Base-by-base conservation (phyloP, 177 flowering plant species). In the Vitis hybrid region DNA sequence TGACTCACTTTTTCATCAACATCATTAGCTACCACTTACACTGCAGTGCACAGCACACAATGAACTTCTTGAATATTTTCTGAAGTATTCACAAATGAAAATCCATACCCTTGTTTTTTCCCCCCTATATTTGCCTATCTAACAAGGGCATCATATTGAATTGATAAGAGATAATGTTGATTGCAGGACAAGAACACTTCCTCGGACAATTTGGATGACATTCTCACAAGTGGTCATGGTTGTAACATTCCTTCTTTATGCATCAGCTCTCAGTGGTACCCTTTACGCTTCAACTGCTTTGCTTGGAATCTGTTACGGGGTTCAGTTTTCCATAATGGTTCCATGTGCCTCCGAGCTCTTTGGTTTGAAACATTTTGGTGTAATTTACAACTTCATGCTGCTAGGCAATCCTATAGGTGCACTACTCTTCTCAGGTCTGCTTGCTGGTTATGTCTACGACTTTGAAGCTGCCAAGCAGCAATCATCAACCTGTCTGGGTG, bases 381-480 rank as follows among this genome's bases (percentile, higher is more conserved):
- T 85, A 39, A 86, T 85, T 26, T 86, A 72, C 82, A 89, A 82
- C 70, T 83, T 86, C 77, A 82, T 89, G 79, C 63, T 31, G 65
- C 73, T 89, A 2, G 88, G 88, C 29, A 88, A 86, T 61, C 91
- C 94, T 11, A 57, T 85, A 22, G 94, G 94, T 45, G 89, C 94
- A 31, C 72, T 86, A 4, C 82, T 89, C 56, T 88, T 89, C 84
- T 89, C 94, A 2, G 90, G 78, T 56, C 15, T 75, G 49, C 90
- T 89, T 58, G 91, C 91, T 18, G 88, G 94, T 21, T 63, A 72
- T 70, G 79, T 88, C 2, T 88, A 89, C 26, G 91, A 89, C 69
- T 66, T 76, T 1, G 90, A 85, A 70, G 91, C 88, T 19, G 77
- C 82, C 3, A 84, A 75, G 64, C 91, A 88, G 70, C 77, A 77